These are phyloP conservation scores for Lentinula guzmanii DNA, from an alignment of 768 basidiomycete species.

Conservation along the genomic window DNA sequence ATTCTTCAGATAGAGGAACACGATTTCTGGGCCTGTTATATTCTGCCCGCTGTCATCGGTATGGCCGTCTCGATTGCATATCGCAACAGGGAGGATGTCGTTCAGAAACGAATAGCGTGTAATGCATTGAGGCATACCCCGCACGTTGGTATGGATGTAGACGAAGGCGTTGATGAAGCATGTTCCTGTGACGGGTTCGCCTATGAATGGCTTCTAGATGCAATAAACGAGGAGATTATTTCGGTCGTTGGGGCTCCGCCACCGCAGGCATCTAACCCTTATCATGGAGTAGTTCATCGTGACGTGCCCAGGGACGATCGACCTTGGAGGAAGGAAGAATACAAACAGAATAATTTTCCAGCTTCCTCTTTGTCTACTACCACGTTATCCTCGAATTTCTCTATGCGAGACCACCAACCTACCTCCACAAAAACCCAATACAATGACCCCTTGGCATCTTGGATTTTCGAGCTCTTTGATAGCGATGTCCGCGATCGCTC, in stretches of 20 bases:
- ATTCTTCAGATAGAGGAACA: slow-evolving; percentile 52
- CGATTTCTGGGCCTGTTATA: slow-evolving; percentile 63
- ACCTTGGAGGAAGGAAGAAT: not conserved
- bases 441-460: slow-evolving; percentile 35
- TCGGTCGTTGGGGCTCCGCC: slow-evolving; percentile 49
- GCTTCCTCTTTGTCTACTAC: not conserved
- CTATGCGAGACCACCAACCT: not conserved
- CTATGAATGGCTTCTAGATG: slow-evolving; percentile 32
- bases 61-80: slow-evolving; percentile 38
- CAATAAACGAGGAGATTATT: slow-evolving; percentile 52
- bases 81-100: slow-evolving; percentile 8
- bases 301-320: not conserved
- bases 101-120: not conserved
- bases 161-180: not conserved
- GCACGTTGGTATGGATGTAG: slow-evolving; percentile 20
- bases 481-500: slow-evolving; percentile 21
- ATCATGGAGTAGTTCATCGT: not conserved
- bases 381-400: not conserved
- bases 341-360: not conserved
- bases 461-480: slow-evolving; percentile 13
- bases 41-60: slow-evolving; percentile 63
- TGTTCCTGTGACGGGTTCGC: slow-evolving; percentile 21
- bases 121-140: not conserved
- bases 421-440: not conserved
- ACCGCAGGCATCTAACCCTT: not conserved